These are phyloP conservation scores for Epichloe glyceriae DNA, from an alignment of 2,329 filamentous ascomycete genomes.

Conservation along the genomic window DNA sequence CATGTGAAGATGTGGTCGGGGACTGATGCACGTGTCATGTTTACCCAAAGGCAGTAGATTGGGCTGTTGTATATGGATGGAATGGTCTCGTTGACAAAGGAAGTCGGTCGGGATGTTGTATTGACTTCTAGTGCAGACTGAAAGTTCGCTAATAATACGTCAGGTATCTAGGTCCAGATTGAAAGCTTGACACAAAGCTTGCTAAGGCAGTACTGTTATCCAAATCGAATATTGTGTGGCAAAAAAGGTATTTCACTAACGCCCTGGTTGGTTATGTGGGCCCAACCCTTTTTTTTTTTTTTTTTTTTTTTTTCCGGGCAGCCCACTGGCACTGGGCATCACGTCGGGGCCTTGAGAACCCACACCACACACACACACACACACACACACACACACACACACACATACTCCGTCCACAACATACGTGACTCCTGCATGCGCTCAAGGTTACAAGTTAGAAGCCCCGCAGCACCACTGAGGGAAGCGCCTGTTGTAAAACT, in stretches of 20 bases:
- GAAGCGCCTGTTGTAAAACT: neutral
- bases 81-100: neutral
- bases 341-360: too few relatives aligned
- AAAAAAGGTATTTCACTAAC: neutral
- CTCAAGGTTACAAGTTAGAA: neutral
- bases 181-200: too few relatives aligned
- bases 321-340: neutral
- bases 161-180: too few relatives aligned
- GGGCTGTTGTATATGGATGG: neutral
- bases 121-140: too few relatives aligned
- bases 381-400: too few relatives aligned
- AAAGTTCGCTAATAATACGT: too few relatives aligned
- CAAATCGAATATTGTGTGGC: too few relatives aligned
- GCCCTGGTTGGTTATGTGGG: neutral
- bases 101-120: too few relatives aligned
- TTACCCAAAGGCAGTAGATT: neutral
- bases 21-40: conserved; percentile 8
- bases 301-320: neutral
- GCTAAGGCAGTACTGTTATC: too few relatives aligned
- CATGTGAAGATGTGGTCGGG: conserved; percentile 12
- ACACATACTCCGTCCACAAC: too few relatives aligned
- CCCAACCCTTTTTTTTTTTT: neutral
- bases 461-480: neutral
- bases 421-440: neutral
- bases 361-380: neutral